Percentiles rank a stretch among this genome's conserved stretches.
These are phyloP conservation scores for Colletotrichum lupini DNA, from an alignment of 2,329 filamentous ascomycete species.

Conservation along the genomic window DNA sequence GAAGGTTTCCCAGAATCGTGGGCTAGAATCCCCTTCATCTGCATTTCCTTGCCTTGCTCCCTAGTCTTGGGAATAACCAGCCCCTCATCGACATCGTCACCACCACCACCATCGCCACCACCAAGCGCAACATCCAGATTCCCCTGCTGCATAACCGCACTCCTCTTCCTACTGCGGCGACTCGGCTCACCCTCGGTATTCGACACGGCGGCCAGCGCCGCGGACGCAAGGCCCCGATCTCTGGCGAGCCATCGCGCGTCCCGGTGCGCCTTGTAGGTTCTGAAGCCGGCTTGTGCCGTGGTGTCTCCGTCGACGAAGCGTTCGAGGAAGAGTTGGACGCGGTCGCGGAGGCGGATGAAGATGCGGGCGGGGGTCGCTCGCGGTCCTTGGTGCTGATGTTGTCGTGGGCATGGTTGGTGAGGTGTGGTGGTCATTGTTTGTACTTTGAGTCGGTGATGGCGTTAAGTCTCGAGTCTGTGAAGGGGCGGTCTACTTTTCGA, in stretches of 20 bases:
- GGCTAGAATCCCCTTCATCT: background rate
- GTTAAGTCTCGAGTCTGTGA: background rate
- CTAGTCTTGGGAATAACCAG: background rate
- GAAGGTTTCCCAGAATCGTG: background rate
- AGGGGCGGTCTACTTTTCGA: background rate
- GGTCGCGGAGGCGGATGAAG: slow-evolving; percentile 27
- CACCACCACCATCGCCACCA: background rate
- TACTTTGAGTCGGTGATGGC: background rate
- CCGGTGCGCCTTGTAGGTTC: slow-evolving; percentile 8
- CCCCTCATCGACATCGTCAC: background rate
- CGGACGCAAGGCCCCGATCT: background rate
- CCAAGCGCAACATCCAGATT: background rate
- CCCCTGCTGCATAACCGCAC: background rate
- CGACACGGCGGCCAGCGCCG: background rate
- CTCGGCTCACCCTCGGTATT: background rate
- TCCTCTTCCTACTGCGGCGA: background rate
- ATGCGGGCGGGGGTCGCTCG: slow-evolving; percentile 14
- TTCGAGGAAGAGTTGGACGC: slow-evolving; percentile 24
- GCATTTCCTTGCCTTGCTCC: background rate
- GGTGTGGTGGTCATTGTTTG: background rate
- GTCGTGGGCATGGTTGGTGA: background rate
- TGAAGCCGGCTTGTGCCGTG: background rate
- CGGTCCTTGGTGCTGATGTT: background rate
- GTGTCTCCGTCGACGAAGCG: slow-evolving; percentile 22
- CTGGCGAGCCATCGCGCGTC: slow-evolving; percentile 10